These are phyloP conservation scores for Ananas comosus DNA, from an alignment of 176 grass and related monocot genomes.

Conservation along the genomic window DNA sequence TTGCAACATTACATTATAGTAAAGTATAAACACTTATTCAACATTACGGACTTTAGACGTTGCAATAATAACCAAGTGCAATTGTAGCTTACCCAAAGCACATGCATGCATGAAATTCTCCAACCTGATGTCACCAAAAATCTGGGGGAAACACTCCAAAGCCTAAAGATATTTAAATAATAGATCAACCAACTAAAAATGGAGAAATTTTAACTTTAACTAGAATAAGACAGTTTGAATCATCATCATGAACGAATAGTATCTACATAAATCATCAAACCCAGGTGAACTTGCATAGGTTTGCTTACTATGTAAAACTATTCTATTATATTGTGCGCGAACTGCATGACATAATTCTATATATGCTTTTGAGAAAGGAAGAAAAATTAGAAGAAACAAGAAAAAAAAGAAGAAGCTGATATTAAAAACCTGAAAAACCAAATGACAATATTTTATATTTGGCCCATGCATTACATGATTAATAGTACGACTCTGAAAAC, in stretches of 20 bases:
- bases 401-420: neutral
- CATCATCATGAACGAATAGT: neutral
- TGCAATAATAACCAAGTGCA: neutral
- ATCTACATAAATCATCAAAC: too few species aligned
- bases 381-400: neutral
- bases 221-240: neutral
- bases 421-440: neutral
- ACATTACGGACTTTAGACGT: neutral
- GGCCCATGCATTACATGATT: too few species aligned
- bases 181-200: neutral
- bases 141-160: slow-evolving; percentile 42
- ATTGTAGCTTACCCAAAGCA: slow-evolving; percentile 48
- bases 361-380: neutral
- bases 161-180: slow-evolving; percentile 30
- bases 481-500: too few species aligned
- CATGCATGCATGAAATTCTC: slow-evolving; percentile 57
- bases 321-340: neutral
- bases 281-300: too few species aligned
- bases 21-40: neutral
- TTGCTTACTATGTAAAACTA: too few species aligned
- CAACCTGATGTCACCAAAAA: slow-evolving; percentile 50
- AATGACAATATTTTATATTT: too few species aligned
- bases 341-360: neutral
- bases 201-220: neutral
- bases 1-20: neutral